phyloP scores from a whole-genome alignment of 495 filamentous ascomycete species.

The Jackrogersella multiformis region DNA sequence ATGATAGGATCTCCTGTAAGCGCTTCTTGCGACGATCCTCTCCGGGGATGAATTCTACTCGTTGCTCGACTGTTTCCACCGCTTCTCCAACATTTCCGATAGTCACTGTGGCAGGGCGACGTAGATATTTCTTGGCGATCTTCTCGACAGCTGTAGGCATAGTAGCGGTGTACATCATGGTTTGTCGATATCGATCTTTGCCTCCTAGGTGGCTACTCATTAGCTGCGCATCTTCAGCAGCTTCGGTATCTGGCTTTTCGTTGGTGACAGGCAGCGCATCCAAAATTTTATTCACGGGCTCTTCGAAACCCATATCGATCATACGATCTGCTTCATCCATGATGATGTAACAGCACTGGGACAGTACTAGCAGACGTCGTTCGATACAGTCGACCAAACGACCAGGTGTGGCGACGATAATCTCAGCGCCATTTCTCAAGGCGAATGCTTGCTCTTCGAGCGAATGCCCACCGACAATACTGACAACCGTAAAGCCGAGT shows the following conservation, averaged over 20 bases:
- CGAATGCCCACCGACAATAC: slow-evolving; percentile 95
- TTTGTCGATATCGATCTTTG: slow-evolving; percentile 92
- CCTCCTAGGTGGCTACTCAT: slow-evolving; percentile 87
- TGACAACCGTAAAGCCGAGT: slow-evolving; percentile 93
- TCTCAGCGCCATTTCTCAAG: slow-evolving; percentile 94
- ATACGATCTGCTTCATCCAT: slow-evolving; percentile 98
- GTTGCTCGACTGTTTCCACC: slow-evolving; percentile 98
- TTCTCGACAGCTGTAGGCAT: slow-evolving; percentile 95
- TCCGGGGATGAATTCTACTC: slow-evolving; percentile 88
- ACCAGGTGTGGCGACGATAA: slow-evolving; percentile 97
- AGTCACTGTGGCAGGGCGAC: slow-evolving; percentile 91
- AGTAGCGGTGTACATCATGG: slow-evolving; percentile 99
- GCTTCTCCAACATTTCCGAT: slow-evolving; percentile 96
- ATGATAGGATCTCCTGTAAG: slow-evolving; percentile 86
- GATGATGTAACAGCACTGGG: slow-evolving; percentile 97
- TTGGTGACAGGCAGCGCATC: slow-evolving; percentile 95
- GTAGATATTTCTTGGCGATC: slow-evolving; percentile 95
- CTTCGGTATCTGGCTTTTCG: slow-evolving; percentile 95
- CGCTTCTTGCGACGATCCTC: slow-evolving; percentile 99
- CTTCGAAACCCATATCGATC: slow-evolving; percentile 99
- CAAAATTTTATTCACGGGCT: slow-evolving; percentile 97
- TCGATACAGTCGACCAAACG: slow-evolving; percentile 98
- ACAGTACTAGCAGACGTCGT: slow-evolving; percentile 86
- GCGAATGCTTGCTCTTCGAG: slow-evolving; percentile 95
- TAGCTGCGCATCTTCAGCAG: slow-evolving; percentile 83